These are phyloP conservation scores for Calcarisporium arbuscula DNA, from an alignment of 2,329 filamentous ascomycete species.

Conservation along the genomic window DNA sequence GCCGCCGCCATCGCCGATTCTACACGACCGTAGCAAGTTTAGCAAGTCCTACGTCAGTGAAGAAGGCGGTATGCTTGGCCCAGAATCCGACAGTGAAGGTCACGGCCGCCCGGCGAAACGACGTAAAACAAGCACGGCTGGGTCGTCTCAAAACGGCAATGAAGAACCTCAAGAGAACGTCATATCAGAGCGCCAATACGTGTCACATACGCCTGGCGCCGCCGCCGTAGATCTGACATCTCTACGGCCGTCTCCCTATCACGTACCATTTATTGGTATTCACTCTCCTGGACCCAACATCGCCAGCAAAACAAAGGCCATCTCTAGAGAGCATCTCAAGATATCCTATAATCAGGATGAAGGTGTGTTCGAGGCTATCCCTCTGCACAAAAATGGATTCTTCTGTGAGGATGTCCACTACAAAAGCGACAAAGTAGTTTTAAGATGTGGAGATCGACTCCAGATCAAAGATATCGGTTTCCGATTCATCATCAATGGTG, in stretches of 20 bases:
- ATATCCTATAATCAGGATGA: conserved; percentile 62
- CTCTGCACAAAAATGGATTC: conserved; percentile 60
- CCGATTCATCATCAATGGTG: conserved; percentile 61
- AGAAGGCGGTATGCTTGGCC: conserved; percentile 62
- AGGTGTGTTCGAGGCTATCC: conserved; percentile 58
- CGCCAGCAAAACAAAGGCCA: conserved; percentile 60
- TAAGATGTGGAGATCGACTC: conserved; percentile 60
- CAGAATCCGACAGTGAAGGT: conserved; percentile 52
- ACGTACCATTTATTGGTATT: conserved; percentile 63
- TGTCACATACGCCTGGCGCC: conserved; percentile 53
- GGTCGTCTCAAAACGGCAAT: conserved; percentile 35
- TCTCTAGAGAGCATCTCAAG: conserved; percentile 67
- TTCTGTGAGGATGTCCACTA: conserved; percentile 58
- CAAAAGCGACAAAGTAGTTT: conserved; percentile 46
- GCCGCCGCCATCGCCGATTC: conserved; percentile 44
- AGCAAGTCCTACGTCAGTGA: conserved; percentile 63
- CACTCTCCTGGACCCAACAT: conserved; percentile 61
- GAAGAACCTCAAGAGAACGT: conserved; percentile 39
- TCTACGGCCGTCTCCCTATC: conserved; percentile 53
- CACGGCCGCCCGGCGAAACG: conserved; percentile 39
- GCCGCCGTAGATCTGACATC: conserved; percentile 53
- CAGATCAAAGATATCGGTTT: conserved; percentile 68
- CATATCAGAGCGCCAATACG: conserved; percentile 53
- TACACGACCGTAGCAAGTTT: conserved; percentile 47
- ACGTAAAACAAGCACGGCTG: conserved; percentile 38